Conservation (phyloP, 768 basidiomycete species). For the Mycena epipterygia region DNA sequence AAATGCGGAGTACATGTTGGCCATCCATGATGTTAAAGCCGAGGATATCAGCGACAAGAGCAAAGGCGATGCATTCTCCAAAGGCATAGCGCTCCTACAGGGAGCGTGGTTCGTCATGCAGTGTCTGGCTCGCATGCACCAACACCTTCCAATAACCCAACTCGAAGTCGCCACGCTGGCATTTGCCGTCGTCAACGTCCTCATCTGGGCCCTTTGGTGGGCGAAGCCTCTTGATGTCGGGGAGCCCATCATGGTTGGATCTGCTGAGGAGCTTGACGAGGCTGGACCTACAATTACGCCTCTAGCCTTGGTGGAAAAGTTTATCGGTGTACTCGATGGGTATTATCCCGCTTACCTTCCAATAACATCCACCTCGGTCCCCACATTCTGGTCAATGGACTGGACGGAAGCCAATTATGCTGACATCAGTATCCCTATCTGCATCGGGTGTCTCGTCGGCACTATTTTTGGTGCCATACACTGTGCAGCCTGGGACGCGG, state of each 20-base stretch:
- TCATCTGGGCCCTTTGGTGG: slow-evolving; percentile 53
- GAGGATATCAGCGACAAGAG: slow-evolving; percentile 39
- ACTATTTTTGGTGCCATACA: slow-evolving; percentile 45
- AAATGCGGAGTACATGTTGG: neutral
- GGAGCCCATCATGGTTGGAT: neutral
- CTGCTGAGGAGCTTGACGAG: no score
- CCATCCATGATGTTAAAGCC: neutral
- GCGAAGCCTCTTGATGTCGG: slow-evolving; percentile 49
- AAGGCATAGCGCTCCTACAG: slow-evolving; percentile 49
- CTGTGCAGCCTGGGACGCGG: slow-evolving; percentile 40
- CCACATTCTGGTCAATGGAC: neutral
- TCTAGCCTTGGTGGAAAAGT: neutral
- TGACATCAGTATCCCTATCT: no score
- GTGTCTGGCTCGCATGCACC: slow-evolving; percentile 39
- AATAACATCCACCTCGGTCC: neutral
- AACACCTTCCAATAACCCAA: slow-evolving; percentile 47
- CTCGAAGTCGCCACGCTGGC: slow-evolving; percentile 54
- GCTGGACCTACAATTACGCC: neutral
- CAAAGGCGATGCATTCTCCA: slow-evolving; percentile 51
- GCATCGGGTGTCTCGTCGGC: no score
- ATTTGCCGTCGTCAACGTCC: slow-evolving; percentile 46
- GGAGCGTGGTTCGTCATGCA: slow-evolving; percentile 51
- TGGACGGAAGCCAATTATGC: neutral
- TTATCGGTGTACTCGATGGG: no score
- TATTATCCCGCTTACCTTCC: no score